A percentile compares a stretch with the other conserved stretches of the same genome.
These are phyloP conservation scores for Yamadazyma sp. DNA, from an alignment of 1,139 yeast species.

Conservation along the genomic window DNA sequence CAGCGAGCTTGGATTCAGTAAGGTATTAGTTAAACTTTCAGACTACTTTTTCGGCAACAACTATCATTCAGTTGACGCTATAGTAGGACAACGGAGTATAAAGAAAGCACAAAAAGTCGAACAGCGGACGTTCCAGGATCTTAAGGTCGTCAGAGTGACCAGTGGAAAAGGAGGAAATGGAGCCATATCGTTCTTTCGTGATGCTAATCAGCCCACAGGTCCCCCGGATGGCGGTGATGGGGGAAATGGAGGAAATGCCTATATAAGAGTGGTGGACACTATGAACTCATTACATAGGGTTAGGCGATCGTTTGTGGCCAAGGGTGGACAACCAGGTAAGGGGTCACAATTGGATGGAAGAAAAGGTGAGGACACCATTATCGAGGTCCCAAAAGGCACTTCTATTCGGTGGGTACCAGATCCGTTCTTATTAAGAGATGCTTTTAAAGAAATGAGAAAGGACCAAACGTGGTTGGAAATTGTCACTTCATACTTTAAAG, in stretches of 20 bases:
- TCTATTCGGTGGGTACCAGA: constrained; percentile 83
- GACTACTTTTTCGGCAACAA: constrained; percentile 46
- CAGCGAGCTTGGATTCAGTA: constrained; percentile 23
- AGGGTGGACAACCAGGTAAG: constrained; percentile 69
- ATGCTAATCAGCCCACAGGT: constrained; percentile 79
- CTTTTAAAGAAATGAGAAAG: constrained; percentile 30
- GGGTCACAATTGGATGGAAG: constrained; percentile 81
- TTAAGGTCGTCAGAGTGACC: constrained; percentile 62
- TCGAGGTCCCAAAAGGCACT: constrained; percentile 92
- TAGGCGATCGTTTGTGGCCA: constrained; percentile 66
- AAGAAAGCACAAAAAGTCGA: constrained; percentile 37
- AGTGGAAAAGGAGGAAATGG: constrained; percentile 94
- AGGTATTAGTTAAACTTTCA: constrained; percentile 26
- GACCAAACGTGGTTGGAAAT: constrained; percentile 24
- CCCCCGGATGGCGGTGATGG: constrained; percentile 99
- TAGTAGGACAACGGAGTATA: constrained; percentile 26
- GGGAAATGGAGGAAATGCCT: constrained; percentile 87
- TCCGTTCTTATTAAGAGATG: constrained; percentile 49
- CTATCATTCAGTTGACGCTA: constrained; percentile 44
- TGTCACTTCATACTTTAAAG: constrained; percentile 20
- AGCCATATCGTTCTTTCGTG: constrained; percentile 78
- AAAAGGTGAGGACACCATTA: constrained; percentile 71
- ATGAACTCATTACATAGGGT: constrained; percentile 70
- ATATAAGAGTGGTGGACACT: constrained; percentile 75
- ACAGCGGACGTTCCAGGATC: constrained; percentile 51